These are phyloP conservation scores for Datisca glomerata DNA, from an alignment of 306 rosid genomes.

Conservation along the genomic window DNA sequence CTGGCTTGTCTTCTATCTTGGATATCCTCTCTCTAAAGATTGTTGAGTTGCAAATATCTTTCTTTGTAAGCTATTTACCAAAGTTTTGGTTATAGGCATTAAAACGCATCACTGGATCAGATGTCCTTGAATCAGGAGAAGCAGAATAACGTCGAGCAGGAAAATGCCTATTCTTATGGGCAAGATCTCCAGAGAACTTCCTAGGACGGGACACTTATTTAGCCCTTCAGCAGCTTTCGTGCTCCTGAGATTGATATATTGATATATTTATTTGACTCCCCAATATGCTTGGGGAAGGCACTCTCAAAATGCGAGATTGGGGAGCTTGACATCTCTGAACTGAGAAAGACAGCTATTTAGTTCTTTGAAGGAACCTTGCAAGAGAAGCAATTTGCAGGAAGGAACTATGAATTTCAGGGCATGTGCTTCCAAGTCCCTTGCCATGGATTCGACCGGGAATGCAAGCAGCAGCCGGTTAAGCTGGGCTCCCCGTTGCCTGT, in stretches of 20 bases:
- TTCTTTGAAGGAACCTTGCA: slow-evolving; percentile 78
- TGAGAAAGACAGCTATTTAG: slow-evolving; percentile 48
- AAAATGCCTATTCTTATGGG: slow-evolving; percentile 98
- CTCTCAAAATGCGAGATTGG: slow-evolving; percentile 41
- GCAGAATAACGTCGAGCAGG: slow-evolving; percentile 46
- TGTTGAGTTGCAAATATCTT: too few species aligned
- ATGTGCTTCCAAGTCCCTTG: slow-evolving; percentile 99
- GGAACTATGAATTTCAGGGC: slow-evolving; percentile 92
- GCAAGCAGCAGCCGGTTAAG: slow-evolving; percentile 51
- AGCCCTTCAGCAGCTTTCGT: slow-evolving; percentile 89
- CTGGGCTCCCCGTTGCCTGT: slow-evolving; percentile 14
- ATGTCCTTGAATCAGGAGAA: slow-evolving; percentile 51
- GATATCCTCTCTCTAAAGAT: too few species aligned
- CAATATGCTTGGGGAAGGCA: slow-evolving; percentile 60
- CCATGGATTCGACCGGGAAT: slow-evolving; percentile 89
- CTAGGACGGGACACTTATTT: slow-evolving; percentile 76
- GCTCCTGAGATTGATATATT: slow-evolving; percentile 60
- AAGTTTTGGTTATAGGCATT: slow-evolving; percentile 69
- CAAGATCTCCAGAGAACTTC: slow-evolving; percentile 90
- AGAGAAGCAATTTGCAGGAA: slow-evolving; percentile 97
- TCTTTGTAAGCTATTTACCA: too few species aligned
- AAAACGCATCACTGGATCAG: slow-evolving; percentile 48
- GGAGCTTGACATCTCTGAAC: slow-evolving; percentile 58
- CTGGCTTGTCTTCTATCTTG: too few species aligned
- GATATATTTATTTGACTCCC: slow-evolving; percentile 35